Base-by-base conservation (phyloP, 768 basidiomycete genomes). In the Imleria badia region DNA sequence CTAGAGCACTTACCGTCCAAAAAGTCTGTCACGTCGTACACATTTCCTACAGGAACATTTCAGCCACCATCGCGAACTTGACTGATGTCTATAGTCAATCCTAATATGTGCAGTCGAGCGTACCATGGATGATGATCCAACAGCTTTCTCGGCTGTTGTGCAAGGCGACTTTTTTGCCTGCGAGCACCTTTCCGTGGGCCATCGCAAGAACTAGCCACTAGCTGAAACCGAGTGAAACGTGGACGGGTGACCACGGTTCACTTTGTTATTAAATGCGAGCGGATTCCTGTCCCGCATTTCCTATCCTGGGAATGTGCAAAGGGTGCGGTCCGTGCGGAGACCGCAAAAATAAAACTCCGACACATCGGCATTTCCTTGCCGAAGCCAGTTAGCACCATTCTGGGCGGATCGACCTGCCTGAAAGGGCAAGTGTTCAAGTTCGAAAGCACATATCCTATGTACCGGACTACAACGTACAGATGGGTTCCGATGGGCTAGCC, bases 41-140 rank as follows among this genome's bases (percentile, higher is more conserved):
- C 86, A 45, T 86, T 83, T 56, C 84, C 88, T 86, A 38, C 38
- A 44, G 33, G 4, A 34, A n/a, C 19, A 13, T 15, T n/a, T 58
- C 45, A 66, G 53, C 19, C 26, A 40, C 30, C 19, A 33, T 22
- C 11, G 0, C 7, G 2, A 41, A 10, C 9, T 36, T 1, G 31
- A 47, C 20, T 17, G 31, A 40, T n/a, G 30, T 15, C 42, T 19
- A 29, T 14, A 14, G 17, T 38, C 31, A 43, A 23, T 33, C 30
- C n/a, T 6, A 33, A 17, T 26, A 26, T 48, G 31, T 11, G 47
- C 43, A 20, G 14, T 36, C 30, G 45, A 30, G 29, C 75, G 38
- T 58, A 86, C 89, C 87, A 60, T 93, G 89, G 1, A 94, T 87
- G 53, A 94, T 91, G 55, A 93, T 91, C 87, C 87, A 89, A 60